Evolutionary conservation across 306 rosid genomes (phyloP).

Genomic region (Mucuna pruriens): DNA sequence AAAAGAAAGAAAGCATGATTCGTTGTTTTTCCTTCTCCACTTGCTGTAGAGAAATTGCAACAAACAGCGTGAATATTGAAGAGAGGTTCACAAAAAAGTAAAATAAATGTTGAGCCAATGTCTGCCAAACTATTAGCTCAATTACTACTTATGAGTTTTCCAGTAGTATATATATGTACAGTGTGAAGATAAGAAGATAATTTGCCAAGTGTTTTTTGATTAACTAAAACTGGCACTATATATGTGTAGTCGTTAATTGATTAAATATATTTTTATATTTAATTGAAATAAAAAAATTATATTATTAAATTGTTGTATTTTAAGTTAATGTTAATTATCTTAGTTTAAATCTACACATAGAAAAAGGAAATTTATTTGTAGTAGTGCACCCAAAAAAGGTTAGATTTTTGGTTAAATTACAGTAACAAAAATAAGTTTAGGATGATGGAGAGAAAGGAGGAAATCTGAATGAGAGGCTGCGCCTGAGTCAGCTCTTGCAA

Average conservation of each 20-base stretch:
- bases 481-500: slow-evolving; percentile 56
- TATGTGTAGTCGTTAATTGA: not conserved
- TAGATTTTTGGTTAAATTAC: not conserved
- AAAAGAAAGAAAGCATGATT: not conserved
- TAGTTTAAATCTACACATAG: no score
- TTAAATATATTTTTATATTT: not conserved
- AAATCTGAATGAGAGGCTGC: slow-evolving; percentile 42
- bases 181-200: not conserved
- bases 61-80: not conserved
- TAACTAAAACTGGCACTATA: not conserved
- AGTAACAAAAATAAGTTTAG: not conserved
- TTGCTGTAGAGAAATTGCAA: not conserved
- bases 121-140: not conserved
- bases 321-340: not conserved
- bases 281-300: not conserved
- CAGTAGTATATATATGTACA: not conserved
- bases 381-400: not conserved
- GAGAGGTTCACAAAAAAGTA: not conserved
- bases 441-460: slow-evolving; percentile 23
- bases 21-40: not conserved
- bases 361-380: not conserved
- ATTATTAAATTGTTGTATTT: not conserved
- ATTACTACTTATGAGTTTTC: not conserved
- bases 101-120: not conserved
- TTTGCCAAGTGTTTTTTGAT: not conserved